Evolutionary conservation across 768 basidiomycete species (phyloP).

Genomic region (Imleria badia): DNA sequence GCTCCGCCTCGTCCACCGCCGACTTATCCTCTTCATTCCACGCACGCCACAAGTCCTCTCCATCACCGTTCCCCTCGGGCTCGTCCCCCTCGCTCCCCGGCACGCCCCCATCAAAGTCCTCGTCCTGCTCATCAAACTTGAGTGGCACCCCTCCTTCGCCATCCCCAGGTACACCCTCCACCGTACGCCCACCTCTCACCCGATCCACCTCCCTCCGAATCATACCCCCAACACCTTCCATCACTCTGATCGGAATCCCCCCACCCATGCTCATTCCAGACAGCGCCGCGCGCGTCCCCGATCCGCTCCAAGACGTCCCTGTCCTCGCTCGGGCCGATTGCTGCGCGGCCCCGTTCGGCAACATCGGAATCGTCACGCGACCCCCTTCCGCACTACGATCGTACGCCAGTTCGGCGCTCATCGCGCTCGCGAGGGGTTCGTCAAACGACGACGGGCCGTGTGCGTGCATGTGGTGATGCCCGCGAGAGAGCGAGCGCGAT

Average conservation of each 20-base stretch:
- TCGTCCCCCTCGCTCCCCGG: neutral
- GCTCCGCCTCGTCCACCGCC: constrained; percentile 33
- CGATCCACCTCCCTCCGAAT: constrained; percentile 51
- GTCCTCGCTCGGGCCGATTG: constrained; percentile 5
- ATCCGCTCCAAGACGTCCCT: constrained; percentile 14
- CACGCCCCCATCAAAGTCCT: constrained; percentile 45
- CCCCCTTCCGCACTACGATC: constrained; percentile 35
- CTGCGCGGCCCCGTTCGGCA: constrained; percentile 63
- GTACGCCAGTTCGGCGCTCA: constrained; percentile 62
- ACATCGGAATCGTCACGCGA: constrained; percentile 60
- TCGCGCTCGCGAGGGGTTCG: constrained; percentile 74
- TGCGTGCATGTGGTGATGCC: constrained; percentile 39
- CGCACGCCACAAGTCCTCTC: constrained; percentile 23
- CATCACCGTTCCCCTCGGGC: neutral
- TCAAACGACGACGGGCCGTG: constrained; percentile 55
- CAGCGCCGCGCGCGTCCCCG: constrained; percentile 14
- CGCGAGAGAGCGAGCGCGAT: constrained; percentile 4
- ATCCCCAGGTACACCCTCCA: neutral
- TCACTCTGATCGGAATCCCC: constrained; percentile 56
- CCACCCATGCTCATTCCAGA: constrained; percentile 19
- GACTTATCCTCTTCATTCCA: constrained; percentile 32
- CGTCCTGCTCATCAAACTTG: constrained; percentile 71
- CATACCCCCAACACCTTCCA: constrained; percentile 54
- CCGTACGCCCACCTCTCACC: constrained; percentile 3
- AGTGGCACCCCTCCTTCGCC: constrained; percentile 33